A percentile compares a stretch with the other conserved stretches of the same genome.
Conservation (phyloP, 2,329 filamentous ascomycete genomes). For the Cladophialophora bantiana region DNA sequence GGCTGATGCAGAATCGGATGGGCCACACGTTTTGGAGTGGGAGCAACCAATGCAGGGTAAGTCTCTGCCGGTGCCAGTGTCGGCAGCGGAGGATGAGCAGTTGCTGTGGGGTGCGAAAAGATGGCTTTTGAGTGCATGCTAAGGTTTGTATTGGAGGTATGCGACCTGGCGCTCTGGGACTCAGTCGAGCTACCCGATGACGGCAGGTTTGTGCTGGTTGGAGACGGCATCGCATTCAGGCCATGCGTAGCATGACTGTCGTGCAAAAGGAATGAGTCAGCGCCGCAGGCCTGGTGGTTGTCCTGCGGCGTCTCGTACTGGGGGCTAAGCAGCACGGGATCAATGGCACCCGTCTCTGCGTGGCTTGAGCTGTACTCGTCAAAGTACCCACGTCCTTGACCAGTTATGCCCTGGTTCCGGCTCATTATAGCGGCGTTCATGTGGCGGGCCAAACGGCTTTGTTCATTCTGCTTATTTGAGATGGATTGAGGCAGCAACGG, state of each 20-base stretch:
- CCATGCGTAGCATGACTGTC: conserved; percentile 12
- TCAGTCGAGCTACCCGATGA: conserved; percentile 42
- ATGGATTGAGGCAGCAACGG: conserved; percentile 55
- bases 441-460: conserved; percentile 42
- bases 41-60: conserved; percentile 34
- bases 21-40: conserved; percentile 33
- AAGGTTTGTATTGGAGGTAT: conserved; percentile 30
- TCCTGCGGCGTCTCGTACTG: conserved; percentile 10
- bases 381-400: conserved; percentile 46
- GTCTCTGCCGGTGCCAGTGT: conserved; percentile 41
- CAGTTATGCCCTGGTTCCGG: conserved; percentile 45
- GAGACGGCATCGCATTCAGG: conserved; percentile 46
- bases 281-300: conserved; percentile 44
- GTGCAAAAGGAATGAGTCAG: conserved; percentile 39
- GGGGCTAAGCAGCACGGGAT: conserved; percentile 23
- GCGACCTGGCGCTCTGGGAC: conserved; percentile 22
- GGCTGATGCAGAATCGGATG: conserved; percentile 36
- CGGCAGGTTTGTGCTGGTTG: conserved; percentile 42
- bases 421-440: conserved; percentile 44
- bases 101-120: conserved; percentile 51
- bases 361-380: conserved; percentile 41
- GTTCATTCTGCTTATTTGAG: conserved; percentile 52
- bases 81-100: conserved; percentile 44
- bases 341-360: conserved; percentile 19
- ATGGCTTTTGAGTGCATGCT: conserved; percentile 44